These are phyloP conservation scores for Cutaneotrichosporon dermatis DNA, from an alignment of 1,284 basidiomycete species.

Conservation along the genomic window DNA sequence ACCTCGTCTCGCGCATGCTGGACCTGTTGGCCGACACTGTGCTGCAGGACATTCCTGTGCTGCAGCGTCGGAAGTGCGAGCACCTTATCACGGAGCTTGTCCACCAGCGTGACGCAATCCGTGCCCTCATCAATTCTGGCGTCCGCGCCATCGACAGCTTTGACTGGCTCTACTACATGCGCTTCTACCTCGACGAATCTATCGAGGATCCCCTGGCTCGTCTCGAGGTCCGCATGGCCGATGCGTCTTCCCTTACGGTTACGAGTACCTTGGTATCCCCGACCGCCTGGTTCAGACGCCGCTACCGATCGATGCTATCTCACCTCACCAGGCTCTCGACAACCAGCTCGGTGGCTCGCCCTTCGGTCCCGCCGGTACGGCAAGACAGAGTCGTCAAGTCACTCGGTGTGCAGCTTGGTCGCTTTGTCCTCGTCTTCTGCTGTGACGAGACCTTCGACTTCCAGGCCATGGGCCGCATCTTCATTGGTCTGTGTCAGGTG, in stretches of 20 bases:
- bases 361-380: slow-evolving; percentile 97
- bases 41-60: slow-evolving; percentile 76
- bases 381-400: slow-evolving; percentile 99
- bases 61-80: slow-evolving; percentile 94
- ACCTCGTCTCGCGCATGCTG: slow-evolving; percentile 73
- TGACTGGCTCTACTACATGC: slow-evolving; percentile 97
- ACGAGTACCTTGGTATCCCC: slow-evolving; percentile 96
- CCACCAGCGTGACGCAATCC: slow-evolving; percentile 91
- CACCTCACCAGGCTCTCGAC: slow-evolving; percentile 95
- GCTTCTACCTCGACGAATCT: slow-evolving; percentile 80
- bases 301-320: slow-evolving; percentile 93
- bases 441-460: slow-evolving; percentile 99
- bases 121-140: slow-evolving; percentile 67
- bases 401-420: slow-evolving; percentile 91
- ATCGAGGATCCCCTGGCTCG: slow-evolving; percentile 72
- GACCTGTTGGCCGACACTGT: slow-evolving; percentile 95
- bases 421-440: slow-evolving; percentile 99
- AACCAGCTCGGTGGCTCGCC: slow-evolving; percentile 94
- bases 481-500: slow-evolving; percentile 98
- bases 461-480: slow-evolving; percentile 99
- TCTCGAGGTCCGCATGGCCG: slow-evolving; percentile 76
- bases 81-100: slow-evolving; percentile 98
- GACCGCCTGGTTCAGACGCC: slow-evolving; percentile 98
- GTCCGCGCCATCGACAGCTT: slow-evolving; percentile 68
- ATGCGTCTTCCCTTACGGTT: slow-evolving; percentile 93